These are phyloP conservation scores for Cyclotella sp. DNA, from an alignment of 108 stramenopile species.

Conservation along the genomic window DNA sequence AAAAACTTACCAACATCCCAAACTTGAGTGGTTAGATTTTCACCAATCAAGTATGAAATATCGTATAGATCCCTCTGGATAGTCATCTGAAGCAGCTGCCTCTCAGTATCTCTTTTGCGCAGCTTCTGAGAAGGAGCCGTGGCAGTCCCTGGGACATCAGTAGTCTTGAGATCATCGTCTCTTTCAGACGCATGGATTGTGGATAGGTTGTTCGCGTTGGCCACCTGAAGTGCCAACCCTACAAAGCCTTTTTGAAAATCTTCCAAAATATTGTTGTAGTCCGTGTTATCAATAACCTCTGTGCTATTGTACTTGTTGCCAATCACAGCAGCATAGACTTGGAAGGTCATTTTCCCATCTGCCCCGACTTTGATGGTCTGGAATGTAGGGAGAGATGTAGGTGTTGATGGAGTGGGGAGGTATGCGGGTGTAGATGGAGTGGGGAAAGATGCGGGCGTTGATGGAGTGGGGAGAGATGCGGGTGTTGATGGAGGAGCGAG, in stretches of 20 bases:
- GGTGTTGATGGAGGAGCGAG: too few relatives aligned
- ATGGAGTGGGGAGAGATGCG: too few relatives aligned
- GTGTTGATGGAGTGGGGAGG: too few relatives aligned
- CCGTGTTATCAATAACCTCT: constrained; percentile 38
- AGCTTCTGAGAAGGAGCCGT: neutral
- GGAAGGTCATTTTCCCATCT: neutral
- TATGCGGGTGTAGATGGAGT: too few relatives aligned
- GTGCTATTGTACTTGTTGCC: constrained; percentile 10
- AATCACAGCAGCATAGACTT: neutral
- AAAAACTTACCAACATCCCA: neutral
- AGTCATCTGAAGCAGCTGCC: neutral
- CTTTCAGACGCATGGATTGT: neutral
- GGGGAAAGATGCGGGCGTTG: too few relatives aligned
- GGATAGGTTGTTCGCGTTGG: neutral
- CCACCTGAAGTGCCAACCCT: constrained; percentile 24
- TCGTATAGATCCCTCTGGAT: neutral
- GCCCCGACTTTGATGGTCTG: neutral
- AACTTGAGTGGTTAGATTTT: constrained; percentile 5
- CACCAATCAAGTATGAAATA: neutral
- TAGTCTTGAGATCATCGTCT: neutral
- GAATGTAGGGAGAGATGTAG: too few relatives aligned
- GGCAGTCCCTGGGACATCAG: neutral
- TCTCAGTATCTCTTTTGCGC: neutral
- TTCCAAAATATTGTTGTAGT: constrained; percentile 55
- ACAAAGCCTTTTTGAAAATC: constrained; percentile 59